phyloP scores from a whole-genome alignment of 768 basidiomycete species.

The Hericium alpestre region DNA sequence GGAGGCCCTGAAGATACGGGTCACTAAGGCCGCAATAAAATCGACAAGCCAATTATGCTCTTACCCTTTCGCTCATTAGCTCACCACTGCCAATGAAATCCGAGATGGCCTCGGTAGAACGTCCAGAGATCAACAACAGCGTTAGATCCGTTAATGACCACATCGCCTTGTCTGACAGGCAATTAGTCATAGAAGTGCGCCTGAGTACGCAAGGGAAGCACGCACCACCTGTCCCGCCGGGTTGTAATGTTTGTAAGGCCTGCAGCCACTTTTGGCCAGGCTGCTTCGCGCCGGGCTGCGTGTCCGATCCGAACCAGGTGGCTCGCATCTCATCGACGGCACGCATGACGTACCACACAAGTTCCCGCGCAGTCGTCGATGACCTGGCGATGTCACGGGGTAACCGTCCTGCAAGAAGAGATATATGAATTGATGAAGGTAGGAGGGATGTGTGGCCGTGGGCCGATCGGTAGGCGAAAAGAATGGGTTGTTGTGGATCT shows the following conservation, averaged over 20 bases:
- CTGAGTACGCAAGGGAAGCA: background rate
- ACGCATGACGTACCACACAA: constrained; percentile 62
- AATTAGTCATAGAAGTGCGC: background rate
- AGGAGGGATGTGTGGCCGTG: constrained; percentile 22
- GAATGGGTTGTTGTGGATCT: constrained; percentile 32
- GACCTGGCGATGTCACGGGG: constrained; percentile 61
- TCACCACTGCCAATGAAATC: constrained; percentile 74
- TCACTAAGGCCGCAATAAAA: background rate
- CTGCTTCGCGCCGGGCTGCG: constrained; percentile 54
- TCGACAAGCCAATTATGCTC: constrained; percentile 1
- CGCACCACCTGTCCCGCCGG: constrained; percentile 20
- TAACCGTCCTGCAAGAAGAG: constrained; percentile 45
- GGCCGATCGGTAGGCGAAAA: constrained; percentile 38
- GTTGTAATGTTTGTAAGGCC: constrained; percentile 42
- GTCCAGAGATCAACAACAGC: constrained; percentile 57
- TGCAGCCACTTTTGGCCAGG: constrained; percentile 66
- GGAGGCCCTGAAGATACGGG: constrained; percentile 42
- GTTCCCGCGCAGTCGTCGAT: constrained; percentile 59
- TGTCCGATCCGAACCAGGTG: constrained; percentile 65
- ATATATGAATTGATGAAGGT: constrained; percentile 41
- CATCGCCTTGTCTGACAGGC: constrained; percentile 41
- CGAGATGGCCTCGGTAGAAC: constrained; percentile 54
- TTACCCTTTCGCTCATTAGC: constrained; percentile 73
- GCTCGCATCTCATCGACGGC: constrained; percentile 62
- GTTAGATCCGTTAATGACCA: constrained; percentile 65